Base-by-base conservation (phyloP, 768 basidiomycete species). In the Omphalotus guepiniiformis region DNA sequence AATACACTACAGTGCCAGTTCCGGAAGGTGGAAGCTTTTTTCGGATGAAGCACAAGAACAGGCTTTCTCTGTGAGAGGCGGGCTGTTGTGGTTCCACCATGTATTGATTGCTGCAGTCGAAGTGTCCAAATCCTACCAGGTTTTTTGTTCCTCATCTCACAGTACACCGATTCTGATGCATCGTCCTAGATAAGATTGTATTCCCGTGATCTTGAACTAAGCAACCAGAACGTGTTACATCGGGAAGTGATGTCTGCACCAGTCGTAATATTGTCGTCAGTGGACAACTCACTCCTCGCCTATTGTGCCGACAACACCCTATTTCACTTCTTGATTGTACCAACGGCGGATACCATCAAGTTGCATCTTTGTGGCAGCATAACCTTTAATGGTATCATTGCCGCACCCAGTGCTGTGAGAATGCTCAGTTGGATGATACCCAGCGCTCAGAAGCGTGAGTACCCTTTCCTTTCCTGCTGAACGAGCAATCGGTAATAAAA, bases 341-440 rank as follows among this genome's bases (percentile, higher is more conserved):
- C 93, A 4, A 89, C 88, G 0, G 66, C 78, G 7, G 86, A 91
- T 42, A 79, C 83, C 5, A 93, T 96, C 63, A 85, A 83, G 62
- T 70, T 98, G 32, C 86, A 93, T 55, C 65, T 90, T 3, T 98
- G 96, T 64, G 95, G 95, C 6, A 96, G 90, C 56, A 99, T 98
- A 59, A 87, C 84, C 15, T 98, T 99, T 60, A 78, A 78, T 44
- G 95, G 94, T 4, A 88, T 98, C 42, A 89, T 98, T 39, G 78
- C 82, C 11, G 78, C 80, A 6, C 93, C 96, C 5, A 79, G 73
- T 27, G 79, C 89, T 11, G 94, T 99, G 2, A 73, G 93, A 51
- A 88, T 88, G 55, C 67, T 98, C 60, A 96, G 94, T 64, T 99
- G 96, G 96, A 87, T 98, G 82, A 88, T 99, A 47, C 95, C 96